A percentile compares a stretch with the other conserved stretches of the same genome.
These are phyloP conservation scores for Quercus suber DNA, from an alignment of 306 rosid genomes.

Conservation along the genomic window DNA sequence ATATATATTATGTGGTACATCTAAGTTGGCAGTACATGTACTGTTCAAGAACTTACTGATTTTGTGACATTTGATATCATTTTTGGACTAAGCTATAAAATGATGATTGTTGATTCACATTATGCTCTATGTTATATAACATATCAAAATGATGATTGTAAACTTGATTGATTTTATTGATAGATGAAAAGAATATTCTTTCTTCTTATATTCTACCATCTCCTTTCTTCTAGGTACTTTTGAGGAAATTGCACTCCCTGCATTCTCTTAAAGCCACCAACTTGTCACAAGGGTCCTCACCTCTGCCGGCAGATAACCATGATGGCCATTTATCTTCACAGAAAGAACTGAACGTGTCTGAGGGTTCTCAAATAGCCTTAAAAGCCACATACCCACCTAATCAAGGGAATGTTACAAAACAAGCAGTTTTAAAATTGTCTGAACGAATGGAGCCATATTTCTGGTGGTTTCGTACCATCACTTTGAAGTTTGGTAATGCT, in stretches of 20 bases:
- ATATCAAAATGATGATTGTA: too few species aligned
- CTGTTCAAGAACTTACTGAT: neutral
- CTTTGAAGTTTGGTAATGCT: constrained; percentile 59
- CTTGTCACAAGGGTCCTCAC: constrained; percentile 36
- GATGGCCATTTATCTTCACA: constrained; percentile 26
- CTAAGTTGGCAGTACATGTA: neutral
- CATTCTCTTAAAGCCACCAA: constrained; percentile 48
- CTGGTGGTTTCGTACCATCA: constrained; percentile 65
- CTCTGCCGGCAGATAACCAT: constrained; percentile 22
- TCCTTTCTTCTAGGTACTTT: constrained; percentile 42
- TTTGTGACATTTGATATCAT: neutral
- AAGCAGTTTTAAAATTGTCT: constrained; percentile 41
- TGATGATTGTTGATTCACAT: neutral
- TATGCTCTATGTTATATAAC: too few species aligned
- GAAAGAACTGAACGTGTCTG: constrained; percentile 23
- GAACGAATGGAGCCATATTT: constrained; percentile 52
- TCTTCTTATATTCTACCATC: constrained; percentile 10
- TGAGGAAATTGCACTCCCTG: constrained; percentile 61
- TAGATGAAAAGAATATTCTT: neutral
- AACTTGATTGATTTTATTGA: neutral
- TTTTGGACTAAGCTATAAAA: neutral
- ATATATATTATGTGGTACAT: too few species aligned
- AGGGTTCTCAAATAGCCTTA: constrained; percentile 26
- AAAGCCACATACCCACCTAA: constrained; percentile 25
- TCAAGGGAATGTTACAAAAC: constrained; percentile 27